A percentile compares a stretch with the other conserved stretches of the same genome.
Conservation (phyloP, 2,329 filamentous ascomycete genomes). For the Arachnopeziza araneosa region DNA sequence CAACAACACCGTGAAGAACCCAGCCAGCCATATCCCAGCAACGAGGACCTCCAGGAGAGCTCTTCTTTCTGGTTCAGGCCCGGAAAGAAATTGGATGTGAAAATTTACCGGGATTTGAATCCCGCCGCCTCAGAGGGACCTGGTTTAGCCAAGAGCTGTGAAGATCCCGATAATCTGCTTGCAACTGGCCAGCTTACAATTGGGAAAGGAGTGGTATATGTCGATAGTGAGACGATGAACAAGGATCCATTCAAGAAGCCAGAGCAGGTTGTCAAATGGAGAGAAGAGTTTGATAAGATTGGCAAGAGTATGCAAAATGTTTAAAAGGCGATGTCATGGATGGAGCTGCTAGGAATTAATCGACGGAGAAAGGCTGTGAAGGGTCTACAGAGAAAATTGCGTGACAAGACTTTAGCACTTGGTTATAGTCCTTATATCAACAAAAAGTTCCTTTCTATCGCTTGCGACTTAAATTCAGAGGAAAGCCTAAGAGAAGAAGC, state of each 20-base stretch:
- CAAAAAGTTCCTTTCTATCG: too few species aligned
- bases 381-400: too few species aligned
- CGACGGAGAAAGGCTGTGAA: too few species aligned
- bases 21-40: slow-evolving; percentile 2
- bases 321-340: too few species aligned
- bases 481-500: too few species aligned
- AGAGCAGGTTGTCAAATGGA: not conserved
- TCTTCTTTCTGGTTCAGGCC: not conserved
- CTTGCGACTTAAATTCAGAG: too few species aligned
- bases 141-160: not conserved
- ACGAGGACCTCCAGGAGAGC: not conserved
- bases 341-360: too few species aligned
- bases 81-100: not conserved
- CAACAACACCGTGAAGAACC: not conserved
- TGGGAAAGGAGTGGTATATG: not conserved
- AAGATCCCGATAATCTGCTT: not conserved
- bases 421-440: too few species aligned
- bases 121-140: not conserved
- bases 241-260: slow-evolving; percentile 1
- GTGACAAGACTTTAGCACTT: too few species aligned
- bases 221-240: slow-evolving; percentile 1
- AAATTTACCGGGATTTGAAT: not conserved
- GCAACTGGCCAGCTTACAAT: not conserved
- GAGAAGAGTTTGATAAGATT: slow-evolving; percentile 3
- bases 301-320: not conserved